These are phyloP conservation scores for Diaporthe batatas DNA, from an alignment of 2,329 filamentous ascomycete genomes.

Conservation along the genomic window DNA sequence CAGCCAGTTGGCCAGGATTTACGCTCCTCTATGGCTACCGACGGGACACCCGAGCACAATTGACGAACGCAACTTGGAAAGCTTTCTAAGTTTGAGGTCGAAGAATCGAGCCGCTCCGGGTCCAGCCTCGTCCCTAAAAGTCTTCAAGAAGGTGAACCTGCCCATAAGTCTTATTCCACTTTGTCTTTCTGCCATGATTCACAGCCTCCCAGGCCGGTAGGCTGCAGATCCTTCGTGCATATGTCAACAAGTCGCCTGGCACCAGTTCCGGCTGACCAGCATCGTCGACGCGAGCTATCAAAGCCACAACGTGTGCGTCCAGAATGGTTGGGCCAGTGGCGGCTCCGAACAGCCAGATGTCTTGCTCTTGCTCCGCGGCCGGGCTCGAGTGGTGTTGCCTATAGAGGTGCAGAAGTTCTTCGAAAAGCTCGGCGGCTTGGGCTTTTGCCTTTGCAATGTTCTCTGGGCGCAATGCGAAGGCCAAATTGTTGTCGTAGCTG, in stretches of 20 bases:
- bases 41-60: neutral
- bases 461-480: slow-evolving; percentile 23
- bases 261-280: slow-evolving; percentile 41
- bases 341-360: slow-evolving; percentile 32
- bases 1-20: neutral
- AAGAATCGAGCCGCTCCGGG: neutral
- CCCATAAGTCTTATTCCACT: slow-evolving; percentile 32
- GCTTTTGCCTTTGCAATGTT: slow-evolving; percentile 29
- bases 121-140: neutral
- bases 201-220: slow-evolving; percentile 39
- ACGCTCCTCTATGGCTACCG: neutral
- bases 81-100: neutral
- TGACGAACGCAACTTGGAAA: neutral
- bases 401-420: slow-evolving; percentile 7
- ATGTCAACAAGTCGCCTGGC: slow-evolving; percentile 39
- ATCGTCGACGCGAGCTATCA: slow-evolving; percentile 37
- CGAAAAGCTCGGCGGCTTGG: slow-evolving; percentile 29
- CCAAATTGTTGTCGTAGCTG: slow-evolving; percentile 36
- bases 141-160: slow-evolving; percentile 17
- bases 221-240: slow-evolving; percentile 27
- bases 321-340: slow-evolving; percentile 28
- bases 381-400: neutral
- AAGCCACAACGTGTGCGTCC: slow-evolving; percentile 26
- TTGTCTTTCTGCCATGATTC: slow-evolving; percentile 42
- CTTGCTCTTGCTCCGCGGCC: slow-evolving; percentile 1